Conservation (phyloP, 23 red algal species). For the Cyanidioschyzon merolae region DNA sequence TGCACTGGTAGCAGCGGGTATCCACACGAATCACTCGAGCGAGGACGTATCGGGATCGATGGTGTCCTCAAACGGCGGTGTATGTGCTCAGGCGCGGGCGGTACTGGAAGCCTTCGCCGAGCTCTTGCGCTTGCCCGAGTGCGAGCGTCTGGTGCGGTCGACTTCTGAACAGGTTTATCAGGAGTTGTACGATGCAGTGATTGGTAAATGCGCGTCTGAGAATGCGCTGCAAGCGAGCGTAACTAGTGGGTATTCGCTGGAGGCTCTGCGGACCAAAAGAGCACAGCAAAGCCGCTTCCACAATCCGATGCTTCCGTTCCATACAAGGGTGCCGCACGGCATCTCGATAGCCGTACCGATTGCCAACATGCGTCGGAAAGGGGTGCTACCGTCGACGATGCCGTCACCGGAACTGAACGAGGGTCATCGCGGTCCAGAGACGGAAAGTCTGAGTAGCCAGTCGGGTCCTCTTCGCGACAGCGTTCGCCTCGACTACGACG, state of each 20-base stretch:
- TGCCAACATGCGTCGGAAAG: background rate
- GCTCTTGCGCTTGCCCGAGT: background rate
- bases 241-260: background rate
- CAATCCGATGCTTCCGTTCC: background rate
- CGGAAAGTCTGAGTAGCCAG: conserved; percentile 3
- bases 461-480: background rate
- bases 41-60: background rate
- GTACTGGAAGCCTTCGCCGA: background rate
- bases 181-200: background rate
- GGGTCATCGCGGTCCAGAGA: background rate
- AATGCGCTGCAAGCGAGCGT: too few relatives aligned
- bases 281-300: background rate
- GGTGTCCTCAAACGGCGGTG: background rate
- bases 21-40: background rate
- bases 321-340: background rate
- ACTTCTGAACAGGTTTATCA: background rate
- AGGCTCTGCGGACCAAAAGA: background rate
- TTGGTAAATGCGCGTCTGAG: too few relatives aligned
- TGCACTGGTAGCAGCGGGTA: background rate
- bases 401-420: background rate
- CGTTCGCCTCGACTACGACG: background rate
- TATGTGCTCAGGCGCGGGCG: background rate
- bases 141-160: background rate
- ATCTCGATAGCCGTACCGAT: background rate
- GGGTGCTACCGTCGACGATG: background rate